Base-by-base conservation (phyloP, 1,284 basidiomycete species). In the Ustilago hordei region DNA sequence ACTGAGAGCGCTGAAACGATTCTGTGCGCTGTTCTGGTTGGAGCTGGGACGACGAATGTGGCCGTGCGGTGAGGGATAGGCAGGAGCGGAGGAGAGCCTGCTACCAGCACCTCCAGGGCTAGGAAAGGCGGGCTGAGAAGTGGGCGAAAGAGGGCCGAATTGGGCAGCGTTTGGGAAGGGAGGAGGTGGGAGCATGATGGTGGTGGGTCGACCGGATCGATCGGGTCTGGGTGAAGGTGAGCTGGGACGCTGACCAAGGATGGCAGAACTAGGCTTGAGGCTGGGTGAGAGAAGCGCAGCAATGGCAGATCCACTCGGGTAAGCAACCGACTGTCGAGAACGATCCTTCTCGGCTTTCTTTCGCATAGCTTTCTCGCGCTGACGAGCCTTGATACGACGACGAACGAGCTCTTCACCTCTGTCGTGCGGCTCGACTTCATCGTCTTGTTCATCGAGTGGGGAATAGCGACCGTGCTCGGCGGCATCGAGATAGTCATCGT, bases 331-430 rank as follows among this genome's bases (percentile, higher is more conserved):
- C 59, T 69, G 69, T 45, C 69, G 66, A 4, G 55, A 65, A 23
- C 73, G 64, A 31, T 75, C 69, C 47, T 86, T 85, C 59, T 87
- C 84, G 66, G 86, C 86, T 61, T 84, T 82, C 62, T 81, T 84
- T 32, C 75, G 71, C 53, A 66, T 28, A 8, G 76, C 82, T 69
- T 86, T 86, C 52, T 86, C 84, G 35, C 80, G 69, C 61, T 85
- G 82, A 15, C 89, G 81, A 60, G 89, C 89, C 70, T 87, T 87
- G 85, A 88, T 88, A 34, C 90, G 81, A 47, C 88, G 85, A 41
- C 88, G 84, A 63, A 90, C 88, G 9, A 90, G 87, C 75, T 88
- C 88, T 67, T 89, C 89, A 8, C 90, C 90, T 32, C 89, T 85
- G 78, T 90, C 90, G 39, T 85, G 81, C 11, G 86, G 84, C 50